These are phyloP conservation scores for Ogataea pignaliae DNA, from an alignment of 805 yeast species.

Conservation along the genomic window DNA sequence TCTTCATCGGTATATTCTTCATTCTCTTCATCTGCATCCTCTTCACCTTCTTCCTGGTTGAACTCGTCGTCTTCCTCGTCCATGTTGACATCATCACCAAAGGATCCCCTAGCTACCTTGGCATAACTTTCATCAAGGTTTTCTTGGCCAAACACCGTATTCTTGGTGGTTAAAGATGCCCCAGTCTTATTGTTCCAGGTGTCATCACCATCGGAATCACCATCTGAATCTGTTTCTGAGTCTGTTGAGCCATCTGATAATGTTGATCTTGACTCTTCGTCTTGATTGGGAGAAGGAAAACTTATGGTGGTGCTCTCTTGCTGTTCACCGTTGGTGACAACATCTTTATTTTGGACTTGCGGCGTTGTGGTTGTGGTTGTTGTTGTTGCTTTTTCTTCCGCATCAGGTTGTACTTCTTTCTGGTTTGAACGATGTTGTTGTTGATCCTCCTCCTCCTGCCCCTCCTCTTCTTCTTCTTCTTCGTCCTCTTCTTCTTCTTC, in stretches of 20 bases:
- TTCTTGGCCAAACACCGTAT: slow-evolving; percentile 8
- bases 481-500: slow-evolving; percentile 3
- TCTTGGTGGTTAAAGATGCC: too few species aligned
- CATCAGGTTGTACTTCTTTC: too few species aligned
- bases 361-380: too few species aligned
- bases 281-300: background rate
- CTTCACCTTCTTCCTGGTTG: slow-evolving; percentile 14
- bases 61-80: slow-evolving; percentile 3
- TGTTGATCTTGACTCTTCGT: background rate
- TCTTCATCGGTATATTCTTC: slow-evolving; percentile 29
- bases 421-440: too few species aligned
- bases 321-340: slow-evolving; percentile 3
- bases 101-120: too few species aligned
- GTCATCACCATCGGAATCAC: slow-evolving; percentile 17
- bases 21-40: slow-evolving; percentile 25
- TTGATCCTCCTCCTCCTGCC: too few species aligned
- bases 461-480: slow-evolving; percentile 3
- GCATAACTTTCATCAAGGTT: background rate
- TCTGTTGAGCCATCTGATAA: slow-evolving; percentile 1
- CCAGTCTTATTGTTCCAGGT: too few species aligned
- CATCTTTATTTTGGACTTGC: too few species aligned
- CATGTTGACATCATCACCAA: slow-evolving; percentile 5
- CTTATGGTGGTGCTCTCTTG: background rate
- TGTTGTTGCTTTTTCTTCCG: too few species aligned
- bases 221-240: slow-evolving; percentile 10